Evolutionary conservation across 768 basidiomycete species (phyloP), one percentile per base, ranked within the genome.

Genomic region (Favolaschia claudopus): DNA sequence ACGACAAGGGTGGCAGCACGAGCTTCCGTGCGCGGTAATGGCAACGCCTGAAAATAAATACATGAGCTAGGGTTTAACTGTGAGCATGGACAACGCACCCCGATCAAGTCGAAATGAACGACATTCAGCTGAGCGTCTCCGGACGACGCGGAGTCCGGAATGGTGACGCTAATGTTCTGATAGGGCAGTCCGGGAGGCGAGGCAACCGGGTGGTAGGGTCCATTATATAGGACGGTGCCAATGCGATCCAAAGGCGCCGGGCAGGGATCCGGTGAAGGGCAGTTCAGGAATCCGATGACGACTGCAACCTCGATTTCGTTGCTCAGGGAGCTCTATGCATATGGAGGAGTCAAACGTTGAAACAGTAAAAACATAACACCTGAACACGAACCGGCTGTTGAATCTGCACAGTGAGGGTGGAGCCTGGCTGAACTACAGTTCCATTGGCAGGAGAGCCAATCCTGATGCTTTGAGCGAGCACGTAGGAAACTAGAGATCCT

Each of bases 271-370:
- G n/a, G n/a, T n/a, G 45, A 49, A 2, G 61, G 44, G 63, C 76
- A 77, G 9, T 67, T 54, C 32, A 54, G 40, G 38, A 74, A 39
- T 1, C 69, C 71, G 46, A 79, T 75, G 40, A 72, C 74, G 37
- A 77, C 51, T 4, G 69, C 74, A 31, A 76, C 72, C 44, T 79
- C 76, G 14, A 60, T 48, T 12, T 74, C 73, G 53, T 67, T 61
- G 9, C 70, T 69, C 7, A 75, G 68, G 5, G 70, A 62, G 65
- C 72, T 62, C 76, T 75, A 28, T 6, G 33, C 20, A 12, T 20
- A 40, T 12, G 47, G 17, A 53, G 31, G 46, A 14, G 28, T 17
- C 43, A 19, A 62, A n/a, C n/a, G n/a, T n/a, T n/a, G n/a, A n/a
- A n/a, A n/a, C n/a, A n/a, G n/a, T n/a, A n/a, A n/a, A n/a, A n/a